Evolutionary conservation across 2,329 filamentous ascomycete species (phyloP), one percentile per base, ranked within the genome.

Genomic region (Rhexocercosporidium sp.): DNA sequence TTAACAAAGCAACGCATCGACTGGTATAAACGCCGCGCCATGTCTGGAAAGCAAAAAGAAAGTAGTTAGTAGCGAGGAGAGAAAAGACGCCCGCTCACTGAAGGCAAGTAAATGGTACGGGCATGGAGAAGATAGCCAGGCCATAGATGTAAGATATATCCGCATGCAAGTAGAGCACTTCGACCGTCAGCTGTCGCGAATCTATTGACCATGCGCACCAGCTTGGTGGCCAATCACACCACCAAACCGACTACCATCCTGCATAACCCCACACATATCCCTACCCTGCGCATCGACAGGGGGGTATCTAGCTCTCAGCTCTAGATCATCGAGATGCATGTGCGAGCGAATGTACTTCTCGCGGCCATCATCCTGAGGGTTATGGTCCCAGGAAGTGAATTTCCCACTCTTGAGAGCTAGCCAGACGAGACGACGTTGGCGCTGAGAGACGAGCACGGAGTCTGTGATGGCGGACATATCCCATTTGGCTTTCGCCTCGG

Each of bases 371-470:
- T 92, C 88, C 3, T 85, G 81, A 0, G 93, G 93, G 80, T 94
- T 87, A 80, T 91, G 92, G 79, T 97, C 94, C 94, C 94, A 97
- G 77, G 89, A 87, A 46, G 92, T 91, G 73, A 92, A 93, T 41
- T 83, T 83, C 64, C 94, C 94, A 78, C 90, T 81, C 77, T 88
- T 92, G 70, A 97, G 83, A 0, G 94, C 92, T 47, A 86, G 87
- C 90, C 93, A 96, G 29, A 93, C 91, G 9, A 97, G 81, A 60
- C 90, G 86, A 16, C 94, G 87, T 75, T 90, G 89, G 49, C 94
- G 90, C 82, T 97, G 94, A 53, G 91, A 94, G 46, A 84, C 80
- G 9, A 96, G 79, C 1, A 96, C 93, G 62, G 92, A 85, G 63
- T 87, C 79, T 5, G 92, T 94, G 74, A 97, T 95, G 69, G 83